phyloP scores from a whole-genome alignment of 257 asterid species.

The Galeopsis tetrahit region DNA sequence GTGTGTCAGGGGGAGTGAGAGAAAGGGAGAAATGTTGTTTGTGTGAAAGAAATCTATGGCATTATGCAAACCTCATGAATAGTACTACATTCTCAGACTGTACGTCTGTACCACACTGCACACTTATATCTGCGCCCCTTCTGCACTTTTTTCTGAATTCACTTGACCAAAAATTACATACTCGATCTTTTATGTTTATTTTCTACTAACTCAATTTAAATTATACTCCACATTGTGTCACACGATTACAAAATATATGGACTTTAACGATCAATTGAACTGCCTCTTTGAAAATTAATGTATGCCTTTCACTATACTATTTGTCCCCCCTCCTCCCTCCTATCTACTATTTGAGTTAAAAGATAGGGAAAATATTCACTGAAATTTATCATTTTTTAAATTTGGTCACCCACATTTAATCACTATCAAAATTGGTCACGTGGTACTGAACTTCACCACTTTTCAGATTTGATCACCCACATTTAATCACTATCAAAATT shows the following conservation, averaged over 20 bases:
- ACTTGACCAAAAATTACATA: conserved; percentile 45
- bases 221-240: too few species aligned
- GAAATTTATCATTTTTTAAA: too few species aligned
- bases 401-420: too few species aligned
- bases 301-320: conserved; percentile 51
- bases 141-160: conserved; percentile 40
- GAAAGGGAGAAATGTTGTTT: conserved; percentile 24
- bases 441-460: too few species aligned
- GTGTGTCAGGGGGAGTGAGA: conserved; percentile 20
- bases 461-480: too few species aligned
- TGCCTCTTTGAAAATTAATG: conserved; percentile 55
- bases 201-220: too few species aligned
- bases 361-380: too few species aligned
- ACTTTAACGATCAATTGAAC: conserved; percentile 40
- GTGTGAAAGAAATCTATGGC: conserved; percentile 46
- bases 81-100: conserved; percentile 57
- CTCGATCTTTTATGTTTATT: not conserved
- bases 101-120: conserved; percentile 43
- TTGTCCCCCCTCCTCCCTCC: conserved; percentile 43
- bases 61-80: conserved; percentile 44
- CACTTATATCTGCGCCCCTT: conserved; percentile 31
- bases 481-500: too few species aligned
- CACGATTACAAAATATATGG: not conserved
- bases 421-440: too few species aligned
- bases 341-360: not conserved